phyloP scores from a whole-genome alignment of 345 rosid species.

The Aegle marmelos region DNA sequence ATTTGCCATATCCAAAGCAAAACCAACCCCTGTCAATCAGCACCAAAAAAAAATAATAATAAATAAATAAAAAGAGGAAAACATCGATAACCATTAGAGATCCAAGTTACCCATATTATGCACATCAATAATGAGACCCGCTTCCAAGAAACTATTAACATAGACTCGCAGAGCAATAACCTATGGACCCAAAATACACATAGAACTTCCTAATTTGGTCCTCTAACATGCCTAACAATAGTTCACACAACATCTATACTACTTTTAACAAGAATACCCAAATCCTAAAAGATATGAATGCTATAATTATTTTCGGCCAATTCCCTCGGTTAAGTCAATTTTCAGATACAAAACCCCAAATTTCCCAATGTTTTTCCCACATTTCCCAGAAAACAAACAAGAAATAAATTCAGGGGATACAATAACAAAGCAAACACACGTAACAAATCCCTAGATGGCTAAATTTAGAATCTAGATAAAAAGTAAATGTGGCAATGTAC shows the following conservation, averaged over 20 bases:
- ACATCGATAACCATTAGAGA: background rate
- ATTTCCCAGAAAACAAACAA: constrained; percentile 33
- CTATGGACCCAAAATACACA: background rate
- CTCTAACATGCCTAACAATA: background rate
- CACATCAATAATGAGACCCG: background rate
- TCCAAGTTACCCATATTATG: background rate
- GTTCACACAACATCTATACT: background rate
- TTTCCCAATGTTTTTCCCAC: constrained; percentile 8
- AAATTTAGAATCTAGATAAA: background rate
- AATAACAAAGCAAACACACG: background rate
- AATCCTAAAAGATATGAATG: background rate
- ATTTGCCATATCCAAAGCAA: constrained; percentile 53
- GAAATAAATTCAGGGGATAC: background rate
- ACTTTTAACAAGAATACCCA: background rate
- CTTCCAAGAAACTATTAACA: background rate
- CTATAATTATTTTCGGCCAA: background rate
- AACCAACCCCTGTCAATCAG: constrained; percentile 38
- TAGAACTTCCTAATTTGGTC: background rate
- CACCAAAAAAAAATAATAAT: too few species aligned
- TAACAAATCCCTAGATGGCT: background rate
- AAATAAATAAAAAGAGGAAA: too few species aligned
- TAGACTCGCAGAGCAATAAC: background rate
- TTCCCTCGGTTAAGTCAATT: background rate
- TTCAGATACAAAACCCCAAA: background rate
- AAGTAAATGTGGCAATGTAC: constrained; percentile 28